Conservation (phyloP, 108 stramenopile genomes). For the Skeletonema potamos region DNA sequence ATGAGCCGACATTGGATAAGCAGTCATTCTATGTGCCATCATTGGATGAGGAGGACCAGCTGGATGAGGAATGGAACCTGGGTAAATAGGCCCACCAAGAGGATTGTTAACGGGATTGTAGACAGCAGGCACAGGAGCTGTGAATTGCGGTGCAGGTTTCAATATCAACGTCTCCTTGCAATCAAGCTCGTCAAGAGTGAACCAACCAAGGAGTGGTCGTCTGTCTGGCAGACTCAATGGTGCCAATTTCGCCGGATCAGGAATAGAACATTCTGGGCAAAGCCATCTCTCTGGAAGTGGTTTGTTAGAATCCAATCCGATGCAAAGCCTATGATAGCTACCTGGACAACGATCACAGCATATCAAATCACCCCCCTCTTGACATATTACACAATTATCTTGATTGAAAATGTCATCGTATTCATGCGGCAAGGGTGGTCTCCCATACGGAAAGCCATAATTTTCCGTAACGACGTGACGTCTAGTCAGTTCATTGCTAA, state of each 20-base stretch:
- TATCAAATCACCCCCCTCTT: slow-evolving; percentile 74
- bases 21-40: too few species aligned
- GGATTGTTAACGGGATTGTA: not conserved
- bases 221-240: slow-evolving; percentile 27
- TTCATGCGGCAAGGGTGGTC: slow-evolving; percentile 45
- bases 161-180: not conserved
- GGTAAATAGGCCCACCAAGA: not conserved
- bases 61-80: not conserved
- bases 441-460: slow-evolving; percentile 39
- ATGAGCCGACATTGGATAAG: not conserved
- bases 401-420: slow-evolving; percentile 62
- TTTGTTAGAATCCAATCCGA: slow-evolving; percentile 40
- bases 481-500: slow-evolving; percentile 54
- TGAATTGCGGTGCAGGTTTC: not conserved
- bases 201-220: slow-evolving; percentile 76
- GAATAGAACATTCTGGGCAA: slow-evolving; percentile 75
- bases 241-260: slow-evolving; percentile 57
- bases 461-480: slow-evolving; percentile 31
- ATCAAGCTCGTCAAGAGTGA: slow-evolving; percentile 47
- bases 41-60: not conserved
- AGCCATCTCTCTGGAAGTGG: slow-evolving; percentile 73
- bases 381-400: slow-evolving; percentile 75
- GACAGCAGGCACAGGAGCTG: not conserved
- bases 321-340: slow-evolving; percentile 69
- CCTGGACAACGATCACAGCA: slow-evolving; percentile 82